Conservation (phyloP, 75 land plant species). For the Pinus tabuliformis region DNA sequence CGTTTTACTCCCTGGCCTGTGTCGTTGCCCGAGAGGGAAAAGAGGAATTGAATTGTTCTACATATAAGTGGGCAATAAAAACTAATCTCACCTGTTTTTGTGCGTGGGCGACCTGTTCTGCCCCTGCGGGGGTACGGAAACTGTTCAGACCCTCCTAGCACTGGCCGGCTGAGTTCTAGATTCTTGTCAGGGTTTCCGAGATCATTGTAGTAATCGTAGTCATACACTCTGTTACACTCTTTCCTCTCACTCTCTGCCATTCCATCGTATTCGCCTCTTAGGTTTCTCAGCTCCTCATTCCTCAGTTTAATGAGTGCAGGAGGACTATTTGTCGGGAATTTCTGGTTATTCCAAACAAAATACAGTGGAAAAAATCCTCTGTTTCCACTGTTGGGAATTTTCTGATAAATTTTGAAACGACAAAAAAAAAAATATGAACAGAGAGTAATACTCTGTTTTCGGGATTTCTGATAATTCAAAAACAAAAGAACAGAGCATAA, state of each 20-base stretch:
- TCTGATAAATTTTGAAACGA: no score
- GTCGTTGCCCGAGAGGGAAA: no score
- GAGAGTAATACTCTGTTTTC: no score
- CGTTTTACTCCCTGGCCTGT: no score
- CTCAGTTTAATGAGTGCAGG: constrained; percentile 26
- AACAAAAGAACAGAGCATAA: no score
- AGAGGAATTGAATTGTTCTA: no score
- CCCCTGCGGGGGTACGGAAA: constrained; percentile 56
- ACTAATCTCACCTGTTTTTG: constrained; percentile 29
- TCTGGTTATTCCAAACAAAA: no score
- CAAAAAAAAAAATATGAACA: no score
- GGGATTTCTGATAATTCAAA: no score
- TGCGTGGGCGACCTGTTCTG: constrained; percentile 48
- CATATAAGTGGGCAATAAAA: neutral
- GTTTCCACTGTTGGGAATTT: no score
- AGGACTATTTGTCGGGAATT: no score
- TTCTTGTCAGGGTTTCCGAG: constrained; percentile 41
- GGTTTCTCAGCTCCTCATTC: constrained; percentile 24
- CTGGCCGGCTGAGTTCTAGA: constrained; percentile 16
- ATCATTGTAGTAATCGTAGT: constrained; percentile 57
- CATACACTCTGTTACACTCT: constrained; percentile 40
- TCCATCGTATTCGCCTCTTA: constrained; percentile 41
- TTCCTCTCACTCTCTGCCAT: constrained; percentile 11
- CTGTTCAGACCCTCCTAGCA: constrained; percentile 37
- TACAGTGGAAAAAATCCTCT: no score